Evolutionary conservation across 768 basidiomycete species (phyloP), one percentile per base, ranked within the genome.

Genomic region (Tylopilus plumbeoviolaceoides): DNA sequence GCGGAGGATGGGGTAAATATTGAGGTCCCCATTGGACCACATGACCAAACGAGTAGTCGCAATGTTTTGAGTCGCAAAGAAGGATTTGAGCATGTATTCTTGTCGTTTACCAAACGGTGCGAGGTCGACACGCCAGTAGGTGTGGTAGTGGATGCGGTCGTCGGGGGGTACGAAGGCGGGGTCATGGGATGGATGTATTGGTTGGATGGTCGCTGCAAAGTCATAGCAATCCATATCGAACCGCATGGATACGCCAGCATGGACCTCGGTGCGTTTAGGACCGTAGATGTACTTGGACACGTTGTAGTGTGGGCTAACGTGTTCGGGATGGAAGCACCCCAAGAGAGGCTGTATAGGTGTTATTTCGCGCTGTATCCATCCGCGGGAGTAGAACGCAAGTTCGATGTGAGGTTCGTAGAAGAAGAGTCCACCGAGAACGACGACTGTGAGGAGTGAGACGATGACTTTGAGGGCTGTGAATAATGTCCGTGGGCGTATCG

Each of bases 121-220:
- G 38, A 98, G 82, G 72, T 98, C 95, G 51, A 80, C 82, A 14
- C 95, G 78, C 95, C 95, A 98, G 68, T 98, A 98, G 1, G 92
- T 87, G 69, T 98, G 95, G 65, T 83, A 95, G 48, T 83, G 80
- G 12, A 81, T 78, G 18, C 82, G 79, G 18, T 76, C 72, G 14
- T 78, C 76, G 8, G 54, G 53, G 21, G 51, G 38, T 41, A 65
- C 55, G 49, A 38, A 66, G 25, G 15, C 15, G 20, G n/a, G 18
- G 39, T 52, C 35, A 38, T 30, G 40, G 28, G 44, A 25, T 33
- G 31, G 52, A 8, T n/a, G 20, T 11, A 66, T 53, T 8, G 65
- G 20, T 47, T 79, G 82, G 21, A 98, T 80, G 15, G 91, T 93
- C 14, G 86, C 85, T 4, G 94, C 89, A 69, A 94, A 95, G 65